Evolutionary conservation across 768 basidiomycete species (phyloP), one percentile per base, ranked within the genome.

Genomic region (Xerocomellus intermedius): DNA sequence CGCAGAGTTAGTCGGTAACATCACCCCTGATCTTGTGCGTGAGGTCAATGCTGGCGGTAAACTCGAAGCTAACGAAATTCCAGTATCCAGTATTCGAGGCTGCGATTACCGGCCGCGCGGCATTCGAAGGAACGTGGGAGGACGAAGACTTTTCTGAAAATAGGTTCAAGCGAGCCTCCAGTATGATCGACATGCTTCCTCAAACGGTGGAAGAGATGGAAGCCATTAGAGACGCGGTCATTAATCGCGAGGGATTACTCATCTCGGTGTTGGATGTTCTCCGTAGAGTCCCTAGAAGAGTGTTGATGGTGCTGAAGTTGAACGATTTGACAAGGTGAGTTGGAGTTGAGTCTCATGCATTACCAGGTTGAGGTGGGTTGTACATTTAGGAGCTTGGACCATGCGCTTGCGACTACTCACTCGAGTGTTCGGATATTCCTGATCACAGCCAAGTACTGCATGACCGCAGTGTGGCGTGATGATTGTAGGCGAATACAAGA

Each of bases 11-110:
- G 93, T 98, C 12, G 97, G 93, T 5, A 96, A 96, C 65, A 89
- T 98, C 54, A 86, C 84, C 5, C 84, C 88, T 39, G 92, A 94
- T 56, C 78, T 95, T 60, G 93, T 95, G 63, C 52, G 83, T 71
- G 17, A 43, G 14, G 14, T 48, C 33, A 17, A 56, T 49, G 33
- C 37, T 46, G 8, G 9, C 21, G 1, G 14, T 28, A 37, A 48
- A n/a, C 19, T 47, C 38, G n/a, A 59, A 38, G 47, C 42, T 54
- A 22, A 52, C 45, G 30, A 48, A 44, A 21, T 28, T 50, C 0
- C 64, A 95, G 89, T 98, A 97, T 68, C 91, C 94, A 9, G 81
- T 97, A 12, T 94, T 98, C 57, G 94, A 98, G 71, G 91, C 93
- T 21, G 95, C 95, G 14, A 86, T 98, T 42, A 98, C 95, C 61